Base-by-base conservation (phyloP, 139 green algal species). In the Chloropicon primus region DNA sequence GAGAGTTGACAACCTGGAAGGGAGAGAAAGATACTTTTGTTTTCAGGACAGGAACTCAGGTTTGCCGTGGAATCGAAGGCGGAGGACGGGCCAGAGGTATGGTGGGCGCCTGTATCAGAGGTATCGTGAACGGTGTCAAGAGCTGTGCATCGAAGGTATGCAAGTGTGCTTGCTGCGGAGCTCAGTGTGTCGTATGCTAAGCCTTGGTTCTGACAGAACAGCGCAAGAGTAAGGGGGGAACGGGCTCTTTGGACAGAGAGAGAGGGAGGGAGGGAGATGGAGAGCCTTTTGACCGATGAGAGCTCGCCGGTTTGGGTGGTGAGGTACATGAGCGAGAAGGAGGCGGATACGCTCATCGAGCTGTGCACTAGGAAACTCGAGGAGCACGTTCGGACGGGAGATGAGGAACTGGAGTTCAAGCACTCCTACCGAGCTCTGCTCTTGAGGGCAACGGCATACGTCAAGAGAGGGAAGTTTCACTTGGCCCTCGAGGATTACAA, bases 311-410 rank as follows among this genome's bases (percentile, higher is more conserved):
- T 62, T 5, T 62, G 41, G 41, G 24, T 76, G 23, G 28, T 76
- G 73, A 24, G 28, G 24, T 76, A 76, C 73, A 28, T 77, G 25
- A 54, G 75, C 1, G 80, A 89, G 27, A 81, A 80, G n/a, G 87
- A 92, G 26, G 82, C 83, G 25, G 86, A 90, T 53, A 78, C 75
- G 2, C 78, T 92, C 21, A 88, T 92, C 27, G 82, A 82, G 23
- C 82, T 82, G 0, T 89, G 85, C 74, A 82, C 78, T 26, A 28
- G 77, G 2, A 90, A 89, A 74, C 74, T 92, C 23, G 41, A 62
- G 41, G 41, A 17, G 17, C 10, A n/a, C 41, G 41, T 62, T 5
- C 41, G 10, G 5, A 17, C 41, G 10, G 5, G 41, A 62, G 41
- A 17, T 17, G 41, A 62, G 41, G 41, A 62, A 62, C 41, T 62